Evolutionary conservation across 192 early-diverging fungal species (phyloP), one percentile per base, ranked within the genome.

Genomic region (Gonapodya sp.): DNA sequence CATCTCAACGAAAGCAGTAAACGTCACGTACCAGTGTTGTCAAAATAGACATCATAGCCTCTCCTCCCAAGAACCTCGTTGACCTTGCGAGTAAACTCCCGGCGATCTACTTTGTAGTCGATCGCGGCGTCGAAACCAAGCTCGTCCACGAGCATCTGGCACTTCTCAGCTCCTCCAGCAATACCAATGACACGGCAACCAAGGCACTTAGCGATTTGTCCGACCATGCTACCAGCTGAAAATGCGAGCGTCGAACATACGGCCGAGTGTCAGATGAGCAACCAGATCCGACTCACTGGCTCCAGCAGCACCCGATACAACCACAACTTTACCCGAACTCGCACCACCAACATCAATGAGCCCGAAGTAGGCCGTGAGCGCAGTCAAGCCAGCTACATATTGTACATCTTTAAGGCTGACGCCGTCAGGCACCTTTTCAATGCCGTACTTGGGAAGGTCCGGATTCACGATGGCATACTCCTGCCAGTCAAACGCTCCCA

Each of bases 91-190:
- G 82, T 80, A 79, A 89, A 88, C 0, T 86, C 83, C 64, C 84
- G 81, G 35, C 75, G 75, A 33, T 77, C 75, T 16, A 82, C 83
- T 74, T 87, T 88, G 82, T 90, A 90, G 81, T 90, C 87, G 78
- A 90, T 81, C 0, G 85, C 87, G 8, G 85, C 82, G 73, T 90
- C 88, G 82, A 86, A 80, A 36, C 89, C 89, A 0, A 90, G 82
- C 18, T 88, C 85, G 35, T 87, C 83, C n/a, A 83, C 81, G 32
- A 89, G 73, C 72, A 83, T 87, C 0, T 85, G 81, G 46, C 87
- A 88, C 85, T 90, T 90, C 73, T 89, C 87, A n/a, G 85, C 36
- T 18, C 85, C 83, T 16, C 89, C 88, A 0, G 89, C 89, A 73
- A 89, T 89, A 34, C 89, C 89, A 35, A 90, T 88, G 18, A 89